phyloP scores from a whole-genome alignment of 306 rosid genomes.

The Sphenostylis stenocarpa region DNA sequence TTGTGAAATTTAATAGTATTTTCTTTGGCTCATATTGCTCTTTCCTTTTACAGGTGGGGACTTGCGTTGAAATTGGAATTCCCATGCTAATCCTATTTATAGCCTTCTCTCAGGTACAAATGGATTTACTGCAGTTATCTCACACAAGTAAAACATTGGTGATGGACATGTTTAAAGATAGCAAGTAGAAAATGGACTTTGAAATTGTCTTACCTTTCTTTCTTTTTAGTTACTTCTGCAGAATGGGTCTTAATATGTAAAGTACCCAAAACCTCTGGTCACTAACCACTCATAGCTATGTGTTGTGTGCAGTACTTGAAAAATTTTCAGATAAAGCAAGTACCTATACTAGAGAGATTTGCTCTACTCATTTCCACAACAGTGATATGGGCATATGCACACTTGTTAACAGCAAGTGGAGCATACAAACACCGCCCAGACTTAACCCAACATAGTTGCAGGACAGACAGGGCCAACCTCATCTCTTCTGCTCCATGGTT shows the following conservation, averaged over 20 bases:
- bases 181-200: not conserved
- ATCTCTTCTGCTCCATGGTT: conserved; percentile 97
- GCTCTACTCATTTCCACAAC: conserved; percentile 75
- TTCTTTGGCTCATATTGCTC: not conserved
- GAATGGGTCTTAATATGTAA: not conserved
- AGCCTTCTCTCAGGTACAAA: conserved; percentile 80
- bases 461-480: conserved; percentile 90
- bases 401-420: conserved; percentile 86
- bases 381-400: conserved; percentile 94
- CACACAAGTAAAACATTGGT: not conserved
- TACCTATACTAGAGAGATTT: conserved; percentile 73
- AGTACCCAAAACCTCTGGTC: not conserved
- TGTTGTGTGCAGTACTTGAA: conserved; percentile 64
- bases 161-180: not conserved
- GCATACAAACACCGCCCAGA: conserved; percentile 82
- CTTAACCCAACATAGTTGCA: conserved; percentile 69
- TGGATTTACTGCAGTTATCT: not conserved
- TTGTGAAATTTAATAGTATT: not conserved
- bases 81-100: conserved; percentile 89
- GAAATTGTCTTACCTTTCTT: not conserved
- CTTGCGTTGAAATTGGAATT: conserved; percentile 93
- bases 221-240: not conserved
- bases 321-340: conserved; percentile 65
- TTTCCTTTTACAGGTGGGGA: conserved; percentile 74
- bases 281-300: not conserved